A percentile compares a stretch with the other conserved stretches of the same genome.
Conservation (phyloP, 169 alveolate species). For the Plasmodium berghei region DNA sequence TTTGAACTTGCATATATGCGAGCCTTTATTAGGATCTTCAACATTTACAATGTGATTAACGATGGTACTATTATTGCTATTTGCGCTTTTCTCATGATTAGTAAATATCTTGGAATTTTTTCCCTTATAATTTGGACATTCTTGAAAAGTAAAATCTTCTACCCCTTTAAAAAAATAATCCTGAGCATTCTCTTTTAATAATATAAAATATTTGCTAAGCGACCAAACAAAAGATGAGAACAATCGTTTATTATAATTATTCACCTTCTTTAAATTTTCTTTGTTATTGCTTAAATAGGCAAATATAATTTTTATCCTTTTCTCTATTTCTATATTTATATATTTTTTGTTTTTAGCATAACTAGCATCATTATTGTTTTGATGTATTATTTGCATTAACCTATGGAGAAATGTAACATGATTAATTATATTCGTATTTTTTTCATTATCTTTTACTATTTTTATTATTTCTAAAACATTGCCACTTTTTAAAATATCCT, state of each 20-base stretch:
- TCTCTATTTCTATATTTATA: constrained; percentile 56
- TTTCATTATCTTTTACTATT: constrained; percentile 43
- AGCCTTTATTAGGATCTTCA: not conserved
- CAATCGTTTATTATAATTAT: constrained; percentile 60
- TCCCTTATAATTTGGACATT: not conserved
- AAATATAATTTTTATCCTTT: constrained; percentile 40
- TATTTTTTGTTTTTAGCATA: constrained; percentile 38
- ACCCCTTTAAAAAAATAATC: not conserved
- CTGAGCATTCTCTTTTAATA: constrained; percentile 8
- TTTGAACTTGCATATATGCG: not conserved
- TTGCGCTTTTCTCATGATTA: not conserved
- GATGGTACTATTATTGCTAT: not conserved
- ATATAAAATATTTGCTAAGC: constrained; percentile 34
- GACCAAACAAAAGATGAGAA: constrained; percentile 77
- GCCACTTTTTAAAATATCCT: constrained; percentile 44
- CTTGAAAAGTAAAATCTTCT: not conserved
- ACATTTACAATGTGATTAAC: not conserved
- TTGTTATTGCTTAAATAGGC: constrained; percentile 33
- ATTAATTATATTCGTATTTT: constrained; percentile 48
- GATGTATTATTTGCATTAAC: constrained; percentile 52
- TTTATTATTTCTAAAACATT: constrained; percentile 49
- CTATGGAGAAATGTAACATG: constrained; percentile 60
- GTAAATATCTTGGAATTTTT: not conserved
- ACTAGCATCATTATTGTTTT: not conserved
- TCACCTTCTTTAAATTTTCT: constrained; percentile 4